phyloP scores from a whole-genome alignment of 1,284 basidiomycete species.

The Heterobasidion annosum region DNA sequence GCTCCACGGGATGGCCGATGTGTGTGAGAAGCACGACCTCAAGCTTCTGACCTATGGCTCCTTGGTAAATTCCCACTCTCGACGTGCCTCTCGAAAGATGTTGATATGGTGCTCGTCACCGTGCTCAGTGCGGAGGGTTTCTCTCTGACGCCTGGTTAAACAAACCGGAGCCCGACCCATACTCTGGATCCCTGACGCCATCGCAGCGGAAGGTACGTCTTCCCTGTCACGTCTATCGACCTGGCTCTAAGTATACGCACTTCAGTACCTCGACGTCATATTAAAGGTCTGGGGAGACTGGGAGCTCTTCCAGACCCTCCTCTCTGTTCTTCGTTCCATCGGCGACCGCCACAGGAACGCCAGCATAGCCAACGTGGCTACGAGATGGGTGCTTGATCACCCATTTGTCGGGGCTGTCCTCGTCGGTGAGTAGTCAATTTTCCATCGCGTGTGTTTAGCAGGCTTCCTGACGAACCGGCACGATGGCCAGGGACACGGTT shows the following conservation, averaged over 20 bases:
- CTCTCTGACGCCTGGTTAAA: constrained; percentile 69
- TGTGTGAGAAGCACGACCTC: constrained; percentile 62
- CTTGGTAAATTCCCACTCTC: constrained; percentile 36
- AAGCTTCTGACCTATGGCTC: constrained; percentile 79
- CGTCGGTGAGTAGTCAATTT: constrained; percentile 41
- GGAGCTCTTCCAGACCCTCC: constrained; percentile 62
- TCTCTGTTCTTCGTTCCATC: constrained; percentile 49
- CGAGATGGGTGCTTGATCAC: constrained; percentile 76
- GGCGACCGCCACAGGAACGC: constrained; percentile 58
- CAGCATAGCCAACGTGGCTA: constrained; percentile 72
- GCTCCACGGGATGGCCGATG: constrained; percentile 66
- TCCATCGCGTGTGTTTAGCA: neutral
- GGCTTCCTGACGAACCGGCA: neutral
- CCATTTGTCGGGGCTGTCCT: constrained; percentile 70
- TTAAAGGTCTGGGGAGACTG: constrained; percentile 70
- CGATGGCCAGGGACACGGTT: constrained; percentile 50
- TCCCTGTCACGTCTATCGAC: constrained; percentile 1
- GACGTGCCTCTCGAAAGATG: no score
- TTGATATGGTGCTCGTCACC: no score
- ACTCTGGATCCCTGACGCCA: constrained; percentile 54
- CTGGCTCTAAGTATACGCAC: neutral
- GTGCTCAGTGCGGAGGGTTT: constrained; percentile 68
- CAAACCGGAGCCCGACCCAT: constrained; percentile 60
- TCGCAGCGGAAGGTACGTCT: constrained; percentile 68
- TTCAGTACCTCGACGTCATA: constrained; percentile 76